These are phyloP conservation scores for Austroboletus rostrupii DNA, from an alignment of 1,284 basidiomycete species.

Conservation along the genomic window DNA sequence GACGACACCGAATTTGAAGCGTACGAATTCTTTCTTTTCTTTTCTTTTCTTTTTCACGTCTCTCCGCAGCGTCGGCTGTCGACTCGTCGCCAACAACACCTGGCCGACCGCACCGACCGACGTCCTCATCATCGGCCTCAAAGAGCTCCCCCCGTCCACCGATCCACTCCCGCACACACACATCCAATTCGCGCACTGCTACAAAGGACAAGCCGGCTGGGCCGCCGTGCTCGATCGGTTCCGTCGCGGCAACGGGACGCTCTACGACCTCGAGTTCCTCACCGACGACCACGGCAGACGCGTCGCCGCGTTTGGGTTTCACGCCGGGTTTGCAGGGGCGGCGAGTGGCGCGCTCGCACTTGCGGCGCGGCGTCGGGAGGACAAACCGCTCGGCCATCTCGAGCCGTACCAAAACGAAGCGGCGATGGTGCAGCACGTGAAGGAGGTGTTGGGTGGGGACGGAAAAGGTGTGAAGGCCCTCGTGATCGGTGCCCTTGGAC, in stretches of 20 bases:
- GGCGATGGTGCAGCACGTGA: slow-evolving; percentile 78
- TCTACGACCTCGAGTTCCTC: slow-evolving; percentile 98
- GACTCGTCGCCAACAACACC: slow-evolving; percentile 83
- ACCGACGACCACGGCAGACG: slow-evolving; percentile 82
- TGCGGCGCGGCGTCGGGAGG: slow-evolving; percentile 60
- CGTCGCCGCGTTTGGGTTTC: slow-evolving; percentile 98
- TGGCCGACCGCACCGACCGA: slow-evolving; percentile 81
- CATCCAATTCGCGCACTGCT: slow-evolving; percentile 99
- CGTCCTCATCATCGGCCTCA: slow-evolving; percentile 91
- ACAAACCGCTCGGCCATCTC: slow-evolving; percentile 61
- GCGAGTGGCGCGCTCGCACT: slow-evolving; percentile 88
- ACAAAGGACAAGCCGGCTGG: slow-evolving; percentile 97
- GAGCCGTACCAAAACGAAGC: slow-evolving; percentile 80
- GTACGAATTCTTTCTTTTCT: slow-evolving; percentile 45
- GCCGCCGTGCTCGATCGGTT: slow-evolving; percentile 85
- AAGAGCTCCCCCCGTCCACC: slow-evolving; percentile 85
- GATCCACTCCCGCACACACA: slow-evolving; percentile 89
- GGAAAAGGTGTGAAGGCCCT: slow-evolving; percentile 82
- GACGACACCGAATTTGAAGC: slow-evolving; percentile 89
- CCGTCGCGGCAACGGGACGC: slow-evolving; percentile 78
- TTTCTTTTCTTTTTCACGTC: no score
- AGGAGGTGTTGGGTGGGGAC: slow-evolving; percentile 47
- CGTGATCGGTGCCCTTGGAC: slow-evolving; percentile 93
- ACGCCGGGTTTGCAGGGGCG: slow-evolving; percentile 97
- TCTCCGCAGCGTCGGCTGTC: slow-evolving; percentile 75